phyloP scores from a whole-genome alignment of 2,329 filamentous ascomycete genomes.

The Scytalidium sp. region DNA sequence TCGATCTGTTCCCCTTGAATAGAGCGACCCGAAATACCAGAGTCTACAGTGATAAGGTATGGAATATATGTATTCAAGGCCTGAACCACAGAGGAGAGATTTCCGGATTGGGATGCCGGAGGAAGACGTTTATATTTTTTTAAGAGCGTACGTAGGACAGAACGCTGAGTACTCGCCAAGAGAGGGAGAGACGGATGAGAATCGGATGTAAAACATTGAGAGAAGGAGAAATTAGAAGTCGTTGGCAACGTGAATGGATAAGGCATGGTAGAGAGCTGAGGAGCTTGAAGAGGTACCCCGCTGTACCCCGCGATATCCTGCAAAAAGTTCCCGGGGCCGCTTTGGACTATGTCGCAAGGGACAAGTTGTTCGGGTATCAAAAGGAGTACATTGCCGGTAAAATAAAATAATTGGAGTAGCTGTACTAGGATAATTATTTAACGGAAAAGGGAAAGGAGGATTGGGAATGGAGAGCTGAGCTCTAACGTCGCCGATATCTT shows the following conservation, averaged over 20 bases:
- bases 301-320: background rate
- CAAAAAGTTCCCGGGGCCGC: background rate
- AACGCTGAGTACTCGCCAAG: constrained; percentile 77
- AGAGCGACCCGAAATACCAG: constrained; percentile 59
- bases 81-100: constrained; percentile 67
- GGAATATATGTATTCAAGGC: constrained; percentile 77
- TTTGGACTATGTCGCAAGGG: too few species aligned
- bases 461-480: background rate
- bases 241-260: constrained; percentile 87
- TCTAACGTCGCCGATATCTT: background rate
- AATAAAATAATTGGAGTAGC: background rate
- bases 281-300: background rate
- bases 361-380: background rate
- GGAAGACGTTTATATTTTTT: constrained; percentile 90
- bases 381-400: background rate
- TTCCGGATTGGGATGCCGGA: constrained; percentile 63
- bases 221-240: constrained; percentile 82
- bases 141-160: constrained; percentile 76
- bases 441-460: background rate
- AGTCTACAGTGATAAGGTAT: constrained; percentile 75
- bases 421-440: background rate
- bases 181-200: constrained; percentile 89
- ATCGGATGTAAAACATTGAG: constrained; percentile 70
- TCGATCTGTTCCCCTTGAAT: constrained; percentile 61
- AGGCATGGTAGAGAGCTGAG: constrained; percentile 68